These are phyloP conservation scores for Dimocarpus longan DNA, from an alignment of 345 rosid species.

Conservation along the genomic window DNA sequence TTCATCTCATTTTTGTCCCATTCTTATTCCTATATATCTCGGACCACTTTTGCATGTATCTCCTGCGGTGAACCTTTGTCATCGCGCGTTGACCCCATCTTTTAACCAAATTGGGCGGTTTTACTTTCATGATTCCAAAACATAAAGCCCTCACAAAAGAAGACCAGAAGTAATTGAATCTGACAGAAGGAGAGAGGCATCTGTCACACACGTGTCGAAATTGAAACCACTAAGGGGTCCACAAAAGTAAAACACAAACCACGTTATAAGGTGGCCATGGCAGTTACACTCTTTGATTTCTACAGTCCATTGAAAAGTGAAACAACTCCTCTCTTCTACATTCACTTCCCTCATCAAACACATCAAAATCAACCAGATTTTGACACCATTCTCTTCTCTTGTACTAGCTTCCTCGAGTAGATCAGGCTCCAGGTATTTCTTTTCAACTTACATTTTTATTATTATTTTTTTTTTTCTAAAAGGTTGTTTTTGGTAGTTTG, in stretches of 20 bases:
- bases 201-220: slow-evolving; percentile 35
- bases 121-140: not conserved
- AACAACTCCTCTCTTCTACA: not conserved
- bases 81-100: too few species aligned
- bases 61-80: too few species aligned
- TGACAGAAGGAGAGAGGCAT: slow-evolving; percentile 19
- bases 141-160: not conserved
- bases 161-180: not conserved
- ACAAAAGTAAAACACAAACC: not conserved
- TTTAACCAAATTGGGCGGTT: not conserved
- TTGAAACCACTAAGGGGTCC: slow-evolving; percentile 3
- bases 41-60: too few species aligned
- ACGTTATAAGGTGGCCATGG: slow-evolving; percentile 15
- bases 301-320: not conserved
- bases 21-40: too few species aligned
- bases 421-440: not conserved
- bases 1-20: too few species aligned
- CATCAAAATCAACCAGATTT: too few species aligned
- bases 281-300: slow-evolving; percentile 17
- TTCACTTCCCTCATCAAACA: not conserved
- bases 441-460: not conserved
- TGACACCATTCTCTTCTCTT: too few species aligned
- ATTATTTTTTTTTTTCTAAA: too few species aligned
- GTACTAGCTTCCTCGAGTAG: not conserved
- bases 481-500: not conserved